A percentile compares a stretch with the other conserved stretches of the same genome.
Evolutionary conservation across 495 filamentous ascomycete species (phyloP).

Genomic region (Penicillium cinerascens): DNA sequence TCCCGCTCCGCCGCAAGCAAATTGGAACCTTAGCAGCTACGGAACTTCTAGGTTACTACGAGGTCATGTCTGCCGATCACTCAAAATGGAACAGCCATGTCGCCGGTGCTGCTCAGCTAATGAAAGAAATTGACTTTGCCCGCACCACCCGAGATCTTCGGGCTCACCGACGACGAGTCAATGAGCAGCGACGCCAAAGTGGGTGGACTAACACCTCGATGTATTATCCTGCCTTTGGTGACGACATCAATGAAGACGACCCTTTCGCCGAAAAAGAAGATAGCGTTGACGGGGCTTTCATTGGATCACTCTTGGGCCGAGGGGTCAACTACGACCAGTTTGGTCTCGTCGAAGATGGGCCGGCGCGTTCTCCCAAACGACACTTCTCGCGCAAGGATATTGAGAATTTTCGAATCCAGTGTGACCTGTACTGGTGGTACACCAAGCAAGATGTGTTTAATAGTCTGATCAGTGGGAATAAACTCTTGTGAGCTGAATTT

Average conservation of each 20-base stretch:
- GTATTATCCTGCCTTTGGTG: constrained; percentile 17
- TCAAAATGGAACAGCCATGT: constrained; percentile 94
- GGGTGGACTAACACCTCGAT: constrained; percentile 13
- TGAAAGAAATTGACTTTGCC: constrained; percentile 77
- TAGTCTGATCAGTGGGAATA: constrained; percentile 81
- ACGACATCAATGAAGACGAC: constrained; percentile 31
- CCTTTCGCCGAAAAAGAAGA: constrained; percentile 44
- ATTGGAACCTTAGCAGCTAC: constrained; percentile 83
- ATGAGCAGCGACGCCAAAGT: constrained; percentile 21
- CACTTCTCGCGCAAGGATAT: constrained; percentile 67
- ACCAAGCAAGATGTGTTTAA: constrained; percentile 90
- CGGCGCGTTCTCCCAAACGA: constrained; percentile 16
- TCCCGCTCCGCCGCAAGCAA: constrained; percentile 67
- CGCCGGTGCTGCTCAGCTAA: constrained; percentile 74
- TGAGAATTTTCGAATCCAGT: constrained; percentile 72
- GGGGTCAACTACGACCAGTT: constrained; percentile 45
- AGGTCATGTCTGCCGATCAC: constrained; percentile 92
- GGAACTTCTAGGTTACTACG: constrained; percentile 86
- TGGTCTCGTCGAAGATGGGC: constrained; percentile 35
- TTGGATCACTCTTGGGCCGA: constrained; percentile 45
- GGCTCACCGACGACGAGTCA: constrained; percentile 38
- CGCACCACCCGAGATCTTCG: constrained; percentile 69
- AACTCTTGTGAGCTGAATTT: constrained; percentile 65
- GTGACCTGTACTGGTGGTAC: constrained; percentile 97
- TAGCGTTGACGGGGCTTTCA: constrained; percentile 38